These are phyloP conservation scores for Tagetes patula DNA, from an alignment of 129 eudicot genomes.

Conservation along the genomic window DNA sequence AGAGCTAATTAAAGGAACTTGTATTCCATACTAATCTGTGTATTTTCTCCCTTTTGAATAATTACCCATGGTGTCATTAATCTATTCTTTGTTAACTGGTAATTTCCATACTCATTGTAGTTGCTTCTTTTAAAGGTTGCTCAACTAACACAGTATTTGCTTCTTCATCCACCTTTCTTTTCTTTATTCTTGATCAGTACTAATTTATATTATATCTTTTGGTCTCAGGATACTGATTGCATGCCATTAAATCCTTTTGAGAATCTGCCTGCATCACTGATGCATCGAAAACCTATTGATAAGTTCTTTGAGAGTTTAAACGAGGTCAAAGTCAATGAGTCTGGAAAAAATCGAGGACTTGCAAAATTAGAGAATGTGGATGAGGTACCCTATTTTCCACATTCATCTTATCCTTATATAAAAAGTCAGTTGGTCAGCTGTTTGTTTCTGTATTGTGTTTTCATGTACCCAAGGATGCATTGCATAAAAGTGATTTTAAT, in stretches of 20 bases:
- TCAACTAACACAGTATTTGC: background rate
- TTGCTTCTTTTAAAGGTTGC: slow-evolving; percentile 3
- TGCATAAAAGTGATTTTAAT: background rate
- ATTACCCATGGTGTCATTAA: background rate
- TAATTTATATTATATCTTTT: background rate
- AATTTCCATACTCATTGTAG: background rate
- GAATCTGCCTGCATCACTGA: slow-evolving; percentile 72
- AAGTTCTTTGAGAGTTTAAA: slow-evolving; percentile 57
- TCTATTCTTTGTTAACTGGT: background rate
- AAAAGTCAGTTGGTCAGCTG: slow-evolving; percentile 31
- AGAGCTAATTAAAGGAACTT: background rate
- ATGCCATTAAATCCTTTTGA: slow-evolving; percentile 86
- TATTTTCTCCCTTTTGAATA: background rate
- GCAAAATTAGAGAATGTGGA: slow-evolving; percentile 45
- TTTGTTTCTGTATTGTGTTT: slow-evolving; percentile 11
- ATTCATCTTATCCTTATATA: slow-evolving; percentile 36
- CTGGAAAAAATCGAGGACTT: slow-evolving; percentile 39
- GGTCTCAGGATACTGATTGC: slow-evolving; percentile 85
- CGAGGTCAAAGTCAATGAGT: slow-evolving; percentile 51
- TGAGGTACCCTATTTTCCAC: slow-evolving; percentile 32
- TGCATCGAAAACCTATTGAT: slow-evolving; percentile 47
- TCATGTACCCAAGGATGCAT: background rate
- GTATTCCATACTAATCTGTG: background rate
- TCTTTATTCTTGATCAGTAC: background rate
- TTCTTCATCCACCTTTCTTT: background rate